Base-by-base conservation (phyloP, 305 asterid species). In the Rubia peregrina region DNA sequence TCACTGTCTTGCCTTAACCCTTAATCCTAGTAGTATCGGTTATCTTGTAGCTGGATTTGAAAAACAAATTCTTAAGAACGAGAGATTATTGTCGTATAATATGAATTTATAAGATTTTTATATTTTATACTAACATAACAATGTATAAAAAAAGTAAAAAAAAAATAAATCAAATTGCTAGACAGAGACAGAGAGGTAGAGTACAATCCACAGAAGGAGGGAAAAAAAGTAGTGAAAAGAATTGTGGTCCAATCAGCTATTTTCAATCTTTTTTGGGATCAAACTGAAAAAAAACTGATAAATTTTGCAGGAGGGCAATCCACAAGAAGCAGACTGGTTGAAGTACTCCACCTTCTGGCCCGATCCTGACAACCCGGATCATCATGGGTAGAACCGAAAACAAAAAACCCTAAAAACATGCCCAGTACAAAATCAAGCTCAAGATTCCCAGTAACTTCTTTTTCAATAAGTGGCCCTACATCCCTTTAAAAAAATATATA, bases 311-410 rank as follows among this genome's bases (percentile, higher is more conserved):
- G 95, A 87, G 74, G 81, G 82, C 62, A 88, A 85, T 80, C 85
- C 82, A 64, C 99, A 94, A 71, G 99, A 89, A 65, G 79, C 98
- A 73, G 99, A 91, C 68, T 94, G 99, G 99, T 67, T 94, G 89
- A 94, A 91, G 86, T 94, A 89, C 82, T 87, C 98, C 63, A 81
- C 75, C 21, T 94, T 91, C 84, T 94, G 99, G 99, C 89, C 86
- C 53, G 97, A 94, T 71, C 95, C 98, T 51, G 92, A 88, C 84
- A 89, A 91, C 86, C 98, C 86, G 71, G 91, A 88, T 88, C 98
- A 93, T 81, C 95, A 94, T 82, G 95, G 94, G 78, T 86, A 89
- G 83, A 17, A 71, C 70, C 71, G 69, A 75, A 80, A 44, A 9
- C 14, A 55, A n/a, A 3, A 7, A 51, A 43, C 26, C 26, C 13